Percentiles rank a stretch among this genome's conserved stretches.
Conservation (phyloP, 345 rosid species). For the Eucalyptus fibrosa region DNA sequence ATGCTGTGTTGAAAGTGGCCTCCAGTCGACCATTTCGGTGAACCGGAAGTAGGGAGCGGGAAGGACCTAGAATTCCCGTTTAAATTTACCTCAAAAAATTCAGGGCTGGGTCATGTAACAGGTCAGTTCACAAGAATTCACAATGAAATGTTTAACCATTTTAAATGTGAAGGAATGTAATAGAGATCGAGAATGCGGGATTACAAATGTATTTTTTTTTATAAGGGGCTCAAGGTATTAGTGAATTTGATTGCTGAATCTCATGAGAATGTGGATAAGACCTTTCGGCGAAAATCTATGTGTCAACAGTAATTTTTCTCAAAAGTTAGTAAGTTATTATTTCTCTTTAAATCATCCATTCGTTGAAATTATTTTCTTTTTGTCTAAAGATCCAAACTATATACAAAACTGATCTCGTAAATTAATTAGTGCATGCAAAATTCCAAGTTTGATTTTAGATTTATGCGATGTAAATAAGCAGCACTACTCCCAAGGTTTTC, state of each 20-base stretch:
- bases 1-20: too few species aligned
- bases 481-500: background rate
- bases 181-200: fast-evolving
- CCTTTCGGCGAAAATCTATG: fast-evolving
- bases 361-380: background rate
- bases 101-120: too few species aligned
- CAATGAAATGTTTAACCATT: fast-evolving
- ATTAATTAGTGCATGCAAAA: background rate
- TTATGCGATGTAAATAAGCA: background rate
- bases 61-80: too few species aligned
- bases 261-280: fast-evolving
- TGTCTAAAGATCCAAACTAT: background rate
- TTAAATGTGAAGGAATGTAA: fast-evolving
- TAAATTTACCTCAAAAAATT: fast-evolving
- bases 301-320: background rate
- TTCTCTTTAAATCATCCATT: background rate
- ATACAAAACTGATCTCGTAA: fast-evolving
- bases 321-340: background rate
- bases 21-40: too few species aligned
- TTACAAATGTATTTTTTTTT: fast-evolving
- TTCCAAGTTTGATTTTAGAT: background rate
- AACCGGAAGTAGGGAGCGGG: too few species aligned
- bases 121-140: too few species aligned
- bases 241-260: fast-evolving
- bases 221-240: fast-evolving